Base-by-base conservation (phyloP, 257 asterid species). In the Solanum chmielewskii region DNA sequence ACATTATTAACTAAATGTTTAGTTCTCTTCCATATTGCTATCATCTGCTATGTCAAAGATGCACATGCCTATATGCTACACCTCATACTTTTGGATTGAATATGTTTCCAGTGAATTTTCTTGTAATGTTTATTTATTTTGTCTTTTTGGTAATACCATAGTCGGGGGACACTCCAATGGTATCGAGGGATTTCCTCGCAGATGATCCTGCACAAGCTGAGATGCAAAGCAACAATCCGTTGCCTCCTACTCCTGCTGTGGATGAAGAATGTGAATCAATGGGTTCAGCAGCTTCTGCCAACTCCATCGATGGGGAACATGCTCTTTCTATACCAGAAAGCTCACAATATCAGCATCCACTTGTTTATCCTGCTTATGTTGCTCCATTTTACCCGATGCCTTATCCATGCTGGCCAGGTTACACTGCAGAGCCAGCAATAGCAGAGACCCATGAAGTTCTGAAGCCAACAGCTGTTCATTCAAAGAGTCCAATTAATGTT, bases 401-500 rank as follows among this genome's bases (percentile, higher is more conserved):
- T 18, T 84, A 93, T 83, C 98, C 97, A 29, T 88, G 91, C 68
- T 97, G 98, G 99, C 92, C 97, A 0, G 95, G 94, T 44, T 93
- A 88, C 87, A 70, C 85, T 69, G 87, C 91, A 8, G 99, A 93
- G 89, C 93, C 98, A 3, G 85, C 90, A 6, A 92, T 90, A 87
- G 94, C 92, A 74, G 98, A 93, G 88, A 66, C 92, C 29, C 99
- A 97, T 49, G 94, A 97, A 93, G 96, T 97, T 89, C 94, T 97
- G 88, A 97, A 94, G 92, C 99, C 99, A 13, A 94, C 94, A 20
- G 99, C 99, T 45, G 98, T 96, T 37, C 99, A 94, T 85, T 95
- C 99, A 0, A 97, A 95, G 87, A 93, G 89, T 89, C 97, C 98
- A 3, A 94, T 97, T 20, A 97, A 96, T 9, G 98, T 97, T 35